A percentile compares a stretch with the other conserved stretches of the same genome.
Conservation (phyloP, 2,329 filamentous ascomycete species). For the Aspergillus tubingensis region DNA sequence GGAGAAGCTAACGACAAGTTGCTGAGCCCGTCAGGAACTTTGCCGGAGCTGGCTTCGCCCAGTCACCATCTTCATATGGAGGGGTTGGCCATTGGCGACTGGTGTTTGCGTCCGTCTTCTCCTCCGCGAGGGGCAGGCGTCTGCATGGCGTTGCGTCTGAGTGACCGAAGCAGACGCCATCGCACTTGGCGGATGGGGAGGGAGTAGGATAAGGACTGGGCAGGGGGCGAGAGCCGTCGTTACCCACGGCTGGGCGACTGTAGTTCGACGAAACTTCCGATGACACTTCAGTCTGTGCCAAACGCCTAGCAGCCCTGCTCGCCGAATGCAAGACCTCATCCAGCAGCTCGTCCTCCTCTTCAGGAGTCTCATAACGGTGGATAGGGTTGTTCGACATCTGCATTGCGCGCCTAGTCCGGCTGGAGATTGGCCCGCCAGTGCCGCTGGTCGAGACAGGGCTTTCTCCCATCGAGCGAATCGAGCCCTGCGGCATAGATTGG, state of each 20-base stretch:
- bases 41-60: conserved; percentile 79
- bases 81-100: conserved; percentile 88
- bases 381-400: conserved; percentile 69
- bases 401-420: conserved; percentile 76
- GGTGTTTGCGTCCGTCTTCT: conserved; percentile 52
- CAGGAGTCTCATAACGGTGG: conserved; percentile 87
- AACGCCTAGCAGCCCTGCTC: conserved; percentile 69
- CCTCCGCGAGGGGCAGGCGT: conserved; percentile 68
- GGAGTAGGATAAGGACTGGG: conserved; percentile 67
- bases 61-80: conserved; percentile 90
- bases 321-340: conserved; percentile 84
- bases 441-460: conserved; percentile 29
- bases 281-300: conserved; percentile 54
- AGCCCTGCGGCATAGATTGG: conserved; percentile 42
- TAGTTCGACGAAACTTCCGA: conserved; percentile 60
- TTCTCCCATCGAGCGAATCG: conserved; percentile 32
- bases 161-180: conserved; percentile 71
- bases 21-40: conserved; percentile 70
- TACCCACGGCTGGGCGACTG: conserved; percentile 31
- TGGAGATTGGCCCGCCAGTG: conserved; percentile 63
- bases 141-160: conserved; percentile 55
- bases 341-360: conserved; percentile 93
- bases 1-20: conserved; percentile 35
- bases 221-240: conserved; percentile 31
- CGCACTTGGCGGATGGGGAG: conserved; percentile 79